phyloP scores from a whole-genome alignment of 805 yeast species.

The Wickerhamia fluorescens region DNA sequence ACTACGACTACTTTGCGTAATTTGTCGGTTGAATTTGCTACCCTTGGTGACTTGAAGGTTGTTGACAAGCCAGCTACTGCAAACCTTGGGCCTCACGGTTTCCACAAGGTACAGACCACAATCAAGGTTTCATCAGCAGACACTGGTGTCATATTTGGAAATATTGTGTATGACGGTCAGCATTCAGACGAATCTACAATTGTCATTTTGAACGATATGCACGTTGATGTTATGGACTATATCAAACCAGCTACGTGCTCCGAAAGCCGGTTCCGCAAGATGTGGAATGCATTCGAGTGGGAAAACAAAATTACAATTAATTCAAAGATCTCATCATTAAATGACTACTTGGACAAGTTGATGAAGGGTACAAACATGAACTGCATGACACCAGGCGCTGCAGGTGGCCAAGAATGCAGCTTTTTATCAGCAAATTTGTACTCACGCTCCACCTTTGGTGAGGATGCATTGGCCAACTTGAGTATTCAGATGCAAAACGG shows the following conservation, averaged over 20 bases:
- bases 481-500: constrained; percentile 83
- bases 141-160: constrained; percentile 96
- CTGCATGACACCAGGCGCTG: constrained; percentile 85
- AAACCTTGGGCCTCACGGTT: constrained; percentile 95
- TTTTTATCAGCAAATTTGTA: constrained; percentile 92
- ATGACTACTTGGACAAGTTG: constrained; percentile 70
- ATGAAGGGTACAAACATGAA: constrained; percentile 87
- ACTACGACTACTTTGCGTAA: constrained; percentile 87
- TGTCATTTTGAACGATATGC: constrained; percentile 89
- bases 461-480: constrained; percentile 92
- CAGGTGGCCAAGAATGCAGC: constrained; percentile 82
- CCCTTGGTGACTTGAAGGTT: constrained; percentile 92
- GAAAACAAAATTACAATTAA: constrained; percentile 93
- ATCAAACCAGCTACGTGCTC: constrained; percentile 90
- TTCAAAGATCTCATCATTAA: constrained; percentile 57
- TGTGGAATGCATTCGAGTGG: constrained; percentile 99
- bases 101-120: constrained; percentile 82
- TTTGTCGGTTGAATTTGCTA: constrained; percentile 89
- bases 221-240: constrained; percentile 95
- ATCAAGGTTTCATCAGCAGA: constrained; percentile 95
- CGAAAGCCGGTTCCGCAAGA: constrained; percentile 84
- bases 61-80: constrained; percentile 85
- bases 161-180: constrained; percentile 92
- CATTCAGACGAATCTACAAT: constrained; percentile 85
- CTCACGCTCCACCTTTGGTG: constrained; percentile 90